Evolutionary conservation across 2,329 filamentous ascomycete species (phyloP).

Genomic region (Curvularia sp.): DNA sequence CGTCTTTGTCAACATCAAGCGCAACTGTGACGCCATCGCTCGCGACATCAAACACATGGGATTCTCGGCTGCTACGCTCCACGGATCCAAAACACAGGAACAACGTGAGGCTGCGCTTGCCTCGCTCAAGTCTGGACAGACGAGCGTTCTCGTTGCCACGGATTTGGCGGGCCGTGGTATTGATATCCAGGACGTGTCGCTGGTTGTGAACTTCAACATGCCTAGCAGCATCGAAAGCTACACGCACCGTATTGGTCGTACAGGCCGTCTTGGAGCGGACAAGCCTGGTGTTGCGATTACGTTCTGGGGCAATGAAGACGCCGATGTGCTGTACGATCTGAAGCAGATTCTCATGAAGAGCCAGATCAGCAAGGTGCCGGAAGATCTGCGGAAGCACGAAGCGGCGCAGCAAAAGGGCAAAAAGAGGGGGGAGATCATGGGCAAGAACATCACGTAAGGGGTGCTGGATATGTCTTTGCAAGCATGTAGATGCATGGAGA

Average conservation of each 20-base stretch:
- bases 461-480: neutral
- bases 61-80: slow-evolving; percentile 86
- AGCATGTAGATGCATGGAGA: neutral
- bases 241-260: slow-evolving; percentile 95
- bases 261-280: slow-evolving; percentile 80
- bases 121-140: slow-evolving; percentile 79
- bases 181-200: slow-evolving; percentile 89
- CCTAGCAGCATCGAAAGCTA: slow-evolving; percentile 90
- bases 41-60: slow-evolving; percentile 94
- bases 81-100: slow-evolving; percentile 96
- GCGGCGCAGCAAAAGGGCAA: slow-evolving; percentile 84
- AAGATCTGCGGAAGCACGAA: slow-evolving; percentile 88
- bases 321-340: slow-evolving; percentile 90
- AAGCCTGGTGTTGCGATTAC: slow-evolving; percentile 97
- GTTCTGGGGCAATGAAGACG: slow-evolving; percentile 89
- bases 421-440: slow-evolving; percentile 22
- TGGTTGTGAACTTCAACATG: slow-evolving; percentile 99
- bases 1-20: slow-evolving; percentile 99
- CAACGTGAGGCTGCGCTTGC: slow-evolving; percentile 92
- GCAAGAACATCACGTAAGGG: slow-evolving; percentile 22
- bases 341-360: slow-evolving; percentile 96
- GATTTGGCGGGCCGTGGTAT: slow-evolving; percentile 97
- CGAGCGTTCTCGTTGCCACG: slow-evolving; percentile 91
- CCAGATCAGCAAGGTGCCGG: slow-evolving; percentile 83
- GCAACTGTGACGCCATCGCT: slow-evolving; percentile 95